Evolutionary conservation across 139 green algal species (phyloP).

Genomic region (Volvox africanus): DNA sequence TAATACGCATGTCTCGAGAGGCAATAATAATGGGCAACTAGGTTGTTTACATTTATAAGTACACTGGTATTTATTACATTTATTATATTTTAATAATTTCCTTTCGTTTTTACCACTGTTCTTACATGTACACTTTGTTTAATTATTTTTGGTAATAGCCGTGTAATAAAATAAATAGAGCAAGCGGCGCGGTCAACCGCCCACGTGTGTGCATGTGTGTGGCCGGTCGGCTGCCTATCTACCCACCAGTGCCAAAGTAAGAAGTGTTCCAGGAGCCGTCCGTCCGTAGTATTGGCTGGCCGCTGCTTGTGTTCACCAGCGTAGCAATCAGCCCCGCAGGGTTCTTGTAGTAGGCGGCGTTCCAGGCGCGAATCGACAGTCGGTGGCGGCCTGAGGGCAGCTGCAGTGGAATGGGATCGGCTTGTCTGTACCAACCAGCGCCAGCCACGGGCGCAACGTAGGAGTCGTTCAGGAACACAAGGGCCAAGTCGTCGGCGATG

Average conservation of each 20-base stretch:
- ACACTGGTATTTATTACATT: too few species aligned
- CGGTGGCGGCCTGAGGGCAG: neutral
- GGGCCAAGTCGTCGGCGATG: neutral
- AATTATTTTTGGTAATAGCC: too few species aligned
- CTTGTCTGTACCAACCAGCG: neutral
- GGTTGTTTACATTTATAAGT: too few species aligned
- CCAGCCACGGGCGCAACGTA: neutral
- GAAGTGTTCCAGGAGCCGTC: neutral
- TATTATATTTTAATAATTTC: too few species aligned
- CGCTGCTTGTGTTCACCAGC: neutral
- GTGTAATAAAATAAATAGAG: too few species aligned
- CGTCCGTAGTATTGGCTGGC: neutral
- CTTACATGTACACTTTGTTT: too few species aligned
- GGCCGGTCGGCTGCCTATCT: too few species aligned
- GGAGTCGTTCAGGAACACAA: neutral
- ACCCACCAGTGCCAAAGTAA: neutral
- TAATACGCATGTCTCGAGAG: too few species aligned
- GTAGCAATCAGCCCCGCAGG: neutral
- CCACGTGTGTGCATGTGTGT: too few species aligned
- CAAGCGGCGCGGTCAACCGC: neutral
- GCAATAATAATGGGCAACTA: too few species aligned
- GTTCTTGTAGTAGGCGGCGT: neutral
- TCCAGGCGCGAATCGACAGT: neutral
- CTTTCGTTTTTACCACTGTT: too few species aligned
- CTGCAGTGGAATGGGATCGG: neutral